Base-by-base conservation (phyloP, 2,329 filamentous ascomycete species). In the Fusarium poae region DNA sequence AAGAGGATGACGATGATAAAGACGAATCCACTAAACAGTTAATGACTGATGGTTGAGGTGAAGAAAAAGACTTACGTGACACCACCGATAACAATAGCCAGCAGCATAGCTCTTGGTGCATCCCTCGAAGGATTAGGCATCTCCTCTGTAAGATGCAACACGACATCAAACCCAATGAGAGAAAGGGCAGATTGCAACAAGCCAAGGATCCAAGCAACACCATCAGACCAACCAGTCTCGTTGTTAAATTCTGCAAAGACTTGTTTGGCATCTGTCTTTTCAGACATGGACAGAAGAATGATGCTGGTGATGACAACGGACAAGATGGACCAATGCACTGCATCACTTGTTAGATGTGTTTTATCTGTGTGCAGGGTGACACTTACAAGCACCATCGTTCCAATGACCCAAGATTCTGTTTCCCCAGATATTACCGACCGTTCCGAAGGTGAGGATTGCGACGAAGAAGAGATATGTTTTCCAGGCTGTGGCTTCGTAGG, bases 151-250 rank as follows among this genome's bases (percentile, higher is more conserved):
- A 84, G 77, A 64, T 84, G 82, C 20, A 82, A 72, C 7, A 80
- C 79, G 6, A 79, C 82, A 62, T 84, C 82, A 55, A 82, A 85
- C 5, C 80, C 82, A 10, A 77, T 78, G 3, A 79, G 75, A 18
- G 75, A 76, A 0, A 79, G 56, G 0, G 77, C 76, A 5, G 75
- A 79, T 64, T 82, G 83, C 2, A 85, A 72, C 2, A 85, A 71
- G 0, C 83, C 82, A 1, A 85, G 74, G 10, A 84, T 78, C 83
- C 83, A 85, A 1, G 82, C 75, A 21, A 84, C 72, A 2, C 82
- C 83, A 48, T 83, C 79, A 1, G 78, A 73, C 82, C 82, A 84
- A 1, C 81, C 81, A 2, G 80, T 82, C 34, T 78, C 77, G 66
- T 85, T 85, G 10, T 71, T 71, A 48, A 83, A 84, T 10, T 79